Base-by-base conservation (phyloP, 495 filamentous ascomycete species). In the Physcia stellaris region DNA sequence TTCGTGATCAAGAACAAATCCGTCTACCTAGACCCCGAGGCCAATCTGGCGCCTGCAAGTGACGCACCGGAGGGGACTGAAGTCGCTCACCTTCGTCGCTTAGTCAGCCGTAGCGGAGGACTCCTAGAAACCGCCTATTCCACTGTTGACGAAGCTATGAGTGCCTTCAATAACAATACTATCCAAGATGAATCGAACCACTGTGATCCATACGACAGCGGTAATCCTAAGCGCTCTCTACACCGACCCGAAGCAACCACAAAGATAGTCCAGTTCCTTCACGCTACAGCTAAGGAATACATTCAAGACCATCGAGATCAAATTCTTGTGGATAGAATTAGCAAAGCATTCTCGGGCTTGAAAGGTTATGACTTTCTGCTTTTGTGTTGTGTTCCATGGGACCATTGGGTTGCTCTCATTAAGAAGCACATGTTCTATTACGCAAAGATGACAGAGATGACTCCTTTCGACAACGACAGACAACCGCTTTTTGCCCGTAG, bases 211-310 rank as follows among this genome's bases (percentile, higher is more conserved):
- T 0, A 39, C 6, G 35, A 27, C n/a, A 23, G 16, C 10, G 18
- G 4, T 4, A 20, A 6, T 18, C 15, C 1, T 12, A 6, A 11
- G 1, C 3, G 11, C 21, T 19, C 36, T 26, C 0, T 23, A 10
- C 36, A 24, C 24, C 4, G 12, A 11, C 36, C 7, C 3, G 16
- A 30, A n/a, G 15, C 13, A 4, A 39, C 24, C 10, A 0, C 1
- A 15, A 6, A 13, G 19, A 7, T 9, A 22, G 49, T 52, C 6
- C 43, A 52, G 27, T 52, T 49, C 28, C 46, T 50, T 9, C 49
- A 52, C 35, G 43, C 46, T 20, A 52, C 49, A 28, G 47, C 43
- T 6, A 52, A 50, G 24, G 49, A 52, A 24, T 50, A 39, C 23
- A 38, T 47, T 7, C 9, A n/a, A 3, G 15, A 7, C 24, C 1